Base-by-base conservation (phyloP, 169 alveolate species). In the Cryptosporidium ubiquitum region DNA sequence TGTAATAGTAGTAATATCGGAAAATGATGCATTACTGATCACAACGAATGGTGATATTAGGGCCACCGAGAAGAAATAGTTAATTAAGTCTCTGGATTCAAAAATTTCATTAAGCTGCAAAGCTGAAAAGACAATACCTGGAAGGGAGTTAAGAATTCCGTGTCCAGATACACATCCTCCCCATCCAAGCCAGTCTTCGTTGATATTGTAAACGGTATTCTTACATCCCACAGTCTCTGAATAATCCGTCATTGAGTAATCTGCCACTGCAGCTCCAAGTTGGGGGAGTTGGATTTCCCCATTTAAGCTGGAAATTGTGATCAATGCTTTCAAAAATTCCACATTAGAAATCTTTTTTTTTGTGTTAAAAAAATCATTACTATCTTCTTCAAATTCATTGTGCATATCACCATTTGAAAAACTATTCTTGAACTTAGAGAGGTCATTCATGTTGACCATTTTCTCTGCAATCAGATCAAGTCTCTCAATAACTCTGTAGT, bases 71-170 rank as follows among this genome's bases (percentile, higher is more conserved):
- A 79, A 79, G 55, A 79, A 79, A 40, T 79, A 79, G 47, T 61
- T 79, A 18, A 49, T 4, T 3, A 79, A 23, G 37, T 79, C 75
- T 64, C 89, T 79, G 12, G 89, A 79, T 26, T 39, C 66, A 42
- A 79, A 64, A 6, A 79, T 64, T 29, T 58, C 74, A 26, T 33
- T 47, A 4, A 79, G 66, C 44, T 79, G 89, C 6, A 6, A 29
- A 37, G 79, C 89, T 18, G 89, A 79, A 29, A 79, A 79, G 16
- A 79, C 51, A 7, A 79, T 23, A 9, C 89, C 89, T 64, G 89
- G 89, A 1, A 79, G 75, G 10, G 75, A 58, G 44, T 79, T 79
- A 33, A 64, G 42, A 9, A 39, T 61, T 60, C 89, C 89, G 23
- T 60, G 64, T 4, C 89, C 89, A 18, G 75, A 55, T 3, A 61